Evolutionary conservation across 495 filamentous ascomycete genomes (phyloP), one percentile per base, ranked within the genome.

Genomic region (Talaromyces stipitatus): DNA sequence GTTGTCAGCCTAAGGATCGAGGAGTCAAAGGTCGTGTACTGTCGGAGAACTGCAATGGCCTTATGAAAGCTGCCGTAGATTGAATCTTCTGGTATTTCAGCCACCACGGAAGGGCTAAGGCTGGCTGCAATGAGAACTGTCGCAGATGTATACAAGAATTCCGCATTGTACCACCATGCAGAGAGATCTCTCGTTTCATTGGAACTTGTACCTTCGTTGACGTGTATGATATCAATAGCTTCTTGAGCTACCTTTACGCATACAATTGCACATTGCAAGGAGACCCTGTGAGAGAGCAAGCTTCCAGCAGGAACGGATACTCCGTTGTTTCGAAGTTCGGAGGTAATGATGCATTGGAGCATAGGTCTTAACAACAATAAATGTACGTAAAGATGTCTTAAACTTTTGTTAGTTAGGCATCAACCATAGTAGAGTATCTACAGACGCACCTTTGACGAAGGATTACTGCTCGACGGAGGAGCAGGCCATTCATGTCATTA

Each of bases 121-220:
- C 64, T 65, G 9, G 66, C 66, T 1, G 70, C 72, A 22, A 72
- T 71, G 1, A 74, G 50, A 12, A 73, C 70, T 7, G 72, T 74
- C 6, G 72, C 72, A 1, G 71, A 69, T 1, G 71, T 72, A 57
- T 74, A 72, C 18, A 70, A 73, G 65, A 29, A 73, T 70, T 6
- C n/a, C 5, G 38, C 38, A 8, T 72, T 73, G 48, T 73, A 71
- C 72, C 72, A 75, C 69, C 70, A 75, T 1, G 70, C 70, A 5
- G 72, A 70, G 32, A 75, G 66, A 11, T 69, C 72, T n/a, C 67
- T 63, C 0, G 64, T 68, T 1, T 66, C 69, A 50, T 75, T 66
- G 1, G 56, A 27, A 3, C 69, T 69, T 14, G 38, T 45, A 43
- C 38, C 38, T 45, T 45, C 38, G 16, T 75, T 71, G 7, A 56